These are phyloP conservation scores for Diospyros lotus DNA, from an alignment of 148 eudicot genomes.

Conservation along the genomic window DNA sequence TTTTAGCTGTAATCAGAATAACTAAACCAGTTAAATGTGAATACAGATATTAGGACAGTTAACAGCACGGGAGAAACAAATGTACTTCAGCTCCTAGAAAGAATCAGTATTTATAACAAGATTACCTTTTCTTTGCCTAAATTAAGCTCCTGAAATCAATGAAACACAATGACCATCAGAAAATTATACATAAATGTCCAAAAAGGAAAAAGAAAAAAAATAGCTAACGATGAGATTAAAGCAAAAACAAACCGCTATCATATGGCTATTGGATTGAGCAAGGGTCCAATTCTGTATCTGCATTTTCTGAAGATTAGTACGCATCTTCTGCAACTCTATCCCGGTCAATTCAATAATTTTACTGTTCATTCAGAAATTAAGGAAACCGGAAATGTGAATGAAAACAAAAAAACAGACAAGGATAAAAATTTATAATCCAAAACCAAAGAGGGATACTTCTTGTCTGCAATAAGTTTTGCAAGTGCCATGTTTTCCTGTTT, in stretches of 20 bases:
- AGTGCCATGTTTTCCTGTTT: slow-evolving; percentile 22
- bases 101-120: background rate
- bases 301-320: slow-evolving; percentile 34
- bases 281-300: slow-evolving; percentile 66
- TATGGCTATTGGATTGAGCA: slow-evolving; percentile 62
- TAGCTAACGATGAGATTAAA: background rate
- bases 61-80: background rate
- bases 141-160: slow-evolving; percentile 52
- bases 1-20: slow-evolving; percentile 40
- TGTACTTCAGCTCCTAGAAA: background rate
- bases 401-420: background rate
- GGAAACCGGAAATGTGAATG: background rate
- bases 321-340: slow-evolving; percentile 42
- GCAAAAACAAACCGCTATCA: slow-evolving; percentile 43
- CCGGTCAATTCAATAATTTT: slow-evolving; percentile 52
- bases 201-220: background rate
- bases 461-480: slow-evolving; percentile 19
- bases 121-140: slow-evolving; percentile 56
- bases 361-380: slow-evolving; percentile 26
- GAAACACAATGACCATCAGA: background rate
- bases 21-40: background rate
- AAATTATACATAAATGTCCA: slow-evolving; percentile 2
- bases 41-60: background rate
- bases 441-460: slow-evolving; percentile 34
- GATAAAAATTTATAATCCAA: slow-evolving; percentile 1